A percentile compares a stretch with the other conserved stretches of the same genome.
Evolutionary conservation across 1,284 basidiomycete species (phyloP).

Genomic region (Leccinum insolens): DNA sequence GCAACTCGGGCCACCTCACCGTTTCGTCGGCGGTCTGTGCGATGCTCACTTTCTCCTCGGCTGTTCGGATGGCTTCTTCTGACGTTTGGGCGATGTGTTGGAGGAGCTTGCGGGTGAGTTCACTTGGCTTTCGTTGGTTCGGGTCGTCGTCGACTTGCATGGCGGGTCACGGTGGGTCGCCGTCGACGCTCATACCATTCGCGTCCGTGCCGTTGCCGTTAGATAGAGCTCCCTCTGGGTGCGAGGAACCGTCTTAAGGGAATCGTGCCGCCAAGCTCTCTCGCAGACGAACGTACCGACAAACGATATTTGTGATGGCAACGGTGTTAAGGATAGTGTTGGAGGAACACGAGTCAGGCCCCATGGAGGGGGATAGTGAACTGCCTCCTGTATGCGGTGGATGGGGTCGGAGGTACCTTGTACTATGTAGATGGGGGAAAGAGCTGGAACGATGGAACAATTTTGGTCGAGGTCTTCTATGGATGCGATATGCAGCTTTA

Average conservation of each 20-base stretch:
- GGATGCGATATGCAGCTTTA: no score
- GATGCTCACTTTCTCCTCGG: conserved; percentile 75
- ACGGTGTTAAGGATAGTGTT: no score
- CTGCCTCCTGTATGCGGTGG: no score
- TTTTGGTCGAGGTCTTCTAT: no score
- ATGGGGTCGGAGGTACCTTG: no score
- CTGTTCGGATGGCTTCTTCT: conserved; percentile 63
- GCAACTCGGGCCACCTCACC: conserved; percentile 40
- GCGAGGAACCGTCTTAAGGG: background rate
- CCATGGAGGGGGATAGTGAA: no score
- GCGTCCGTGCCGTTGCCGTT: background rate
- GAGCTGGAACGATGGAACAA: no score
- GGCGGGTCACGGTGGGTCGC: background rate
- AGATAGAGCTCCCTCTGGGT: background rate
- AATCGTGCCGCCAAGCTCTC: conserved; percentile 17
- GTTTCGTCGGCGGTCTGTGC: conserved; percentile 69
- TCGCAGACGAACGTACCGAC: conserved; percentile 46
- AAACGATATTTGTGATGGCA: conserved; percentile 25
- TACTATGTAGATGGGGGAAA: no score
- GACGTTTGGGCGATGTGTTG: conserved; percentile 58
- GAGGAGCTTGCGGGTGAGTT: conserved; percentile 52
- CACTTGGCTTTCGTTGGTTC: conserved; percentile 18
- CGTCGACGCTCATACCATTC: background rate
- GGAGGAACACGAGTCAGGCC: no score
- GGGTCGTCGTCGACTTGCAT: conserved; percentile 9